These are phyloP conservation scores for Quercus suber DNA, from an alignment of 306 rosid species.

Conservation along the genomic window DNA sequence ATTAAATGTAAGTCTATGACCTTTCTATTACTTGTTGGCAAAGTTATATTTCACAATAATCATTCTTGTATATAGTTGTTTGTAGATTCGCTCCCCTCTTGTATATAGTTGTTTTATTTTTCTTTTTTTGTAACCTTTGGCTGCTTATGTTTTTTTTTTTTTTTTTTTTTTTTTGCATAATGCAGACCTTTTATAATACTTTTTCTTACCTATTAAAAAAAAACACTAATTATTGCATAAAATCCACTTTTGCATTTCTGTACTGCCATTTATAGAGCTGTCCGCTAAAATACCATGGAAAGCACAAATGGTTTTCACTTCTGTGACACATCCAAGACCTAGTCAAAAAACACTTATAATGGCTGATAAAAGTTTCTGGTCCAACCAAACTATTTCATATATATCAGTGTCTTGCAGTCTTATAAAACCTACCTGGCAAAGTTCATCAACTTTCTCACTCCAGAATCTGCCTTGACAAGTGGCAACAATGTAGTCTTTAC, in stretches of 20 bases:
- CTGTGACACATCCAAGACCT: not conserved
- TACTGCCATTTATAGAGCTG: not conserved
- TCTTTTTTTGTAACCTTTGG: too few relatives aligned
- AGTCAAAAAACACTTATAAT: not conserved
- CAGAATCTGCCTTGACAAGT: conserved; percentile 54
- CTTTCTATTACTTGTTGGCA: not conserved
- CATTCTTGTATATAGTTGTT: too few relatives aligned
- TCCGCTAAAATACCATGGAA: not conserved
- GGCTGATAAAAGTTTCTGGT: not conserved
- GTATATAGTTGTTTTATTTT: too few relatives aligned
- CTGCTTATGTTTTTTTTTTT: too few relatives aligned
- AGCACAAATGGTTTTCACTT: conserved; percentile 3
- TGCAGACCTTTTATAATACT: not conserved
- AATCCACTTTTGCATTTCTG: not conserved
- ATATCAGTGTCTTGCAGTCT: conserved; percentile 7
- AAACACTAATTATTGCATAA: not conserved
- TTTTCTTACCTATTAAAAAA: not conserved
- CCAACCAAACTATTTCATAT: conserved; percentile 1
- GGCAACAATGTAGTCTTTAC: conserved; percentile 73
- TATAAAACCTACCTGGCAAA: conserved; percentile 65
- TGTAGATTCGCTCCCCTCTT: too few relatives aligned
- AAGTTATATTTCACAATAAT: not conserved
- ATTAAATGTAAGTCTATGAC: not conserved
- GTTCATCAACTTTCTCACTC: conserved; percentile 73
- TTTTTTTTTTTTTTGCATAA: too few relatives aligned